Percentiles rank a stretch among this genome's conserved stretches.
Conservation (phyloP, 805 yeast species). For the Hanseniaspora lachancei region DNA sequence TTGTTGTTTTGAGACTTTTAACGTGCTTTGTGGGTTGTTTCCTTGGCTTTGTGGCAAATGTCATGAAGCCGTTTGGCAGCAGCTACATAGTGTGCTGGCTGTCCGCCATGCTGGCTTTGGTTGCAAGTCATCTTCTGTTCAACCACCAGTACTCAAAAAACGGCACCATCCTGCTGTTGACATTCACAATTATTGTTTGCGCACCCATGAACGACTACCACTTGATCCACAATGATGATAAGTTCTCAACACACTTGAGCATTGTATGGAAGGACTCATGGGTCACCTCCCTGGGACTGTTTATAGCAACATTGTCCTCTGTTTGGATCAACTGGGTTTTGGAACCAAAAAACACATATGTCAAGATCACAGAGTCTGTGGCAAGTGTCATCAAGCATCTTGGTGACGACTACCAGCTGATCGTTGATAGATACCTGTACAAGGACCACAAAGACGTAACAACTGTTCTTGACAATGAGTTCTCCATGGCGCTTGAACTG, state of each 20-base stretch:
- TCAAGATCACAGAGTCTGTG: conserved; percentile 30
- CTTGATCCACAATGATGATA: background rate
- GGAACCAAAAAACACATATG: conserved; percentile 38
- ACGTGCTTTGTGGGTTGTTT: conserved; percentile 32
- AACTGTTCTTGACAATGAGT: conserved; percentile 32
- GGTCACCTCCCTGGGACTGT: conserved; percentile 29
- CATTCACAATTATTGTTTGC: conserved; percentile 32
- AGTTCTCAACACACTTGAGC: conserved; percentile 17
- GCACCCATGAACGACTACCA: conserved; percentile 17
- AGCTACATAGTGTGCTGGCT: conserved; percentile 32
- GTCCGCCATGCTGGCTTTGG: conserved; percentile 27
- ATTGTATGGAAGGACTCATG: conserved; percentile 30
- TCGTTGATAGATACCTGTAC: conserved; percentile 37
- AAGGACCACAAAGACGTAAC: conserved; percentile 37
- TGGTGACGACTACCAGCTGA: conserved; percentile 35
- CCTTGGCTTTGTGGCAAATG: conserved; percentile 37
- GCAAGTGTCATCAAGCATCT: conserved; percentile 32
- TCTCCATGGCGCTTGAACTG: conserved; percentile 37
- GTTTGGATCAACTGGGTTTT: conserved; percentile 33
- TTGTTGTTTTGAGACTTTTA: conserved; percentile 24
- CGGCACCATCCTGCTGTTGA: conserved; percentile 30
- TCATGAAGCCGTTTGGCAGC: conserved; percentile 28
- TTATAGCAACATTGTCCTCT: conserved; percentile 30
- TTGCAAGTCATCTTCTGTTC: conserved; percentile 27
- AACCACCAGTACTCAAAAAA: conserved; percentile 33